Conservation (phyloP, 768 basidiomycete genomes). For the Tylopilus sp. region DNA sequence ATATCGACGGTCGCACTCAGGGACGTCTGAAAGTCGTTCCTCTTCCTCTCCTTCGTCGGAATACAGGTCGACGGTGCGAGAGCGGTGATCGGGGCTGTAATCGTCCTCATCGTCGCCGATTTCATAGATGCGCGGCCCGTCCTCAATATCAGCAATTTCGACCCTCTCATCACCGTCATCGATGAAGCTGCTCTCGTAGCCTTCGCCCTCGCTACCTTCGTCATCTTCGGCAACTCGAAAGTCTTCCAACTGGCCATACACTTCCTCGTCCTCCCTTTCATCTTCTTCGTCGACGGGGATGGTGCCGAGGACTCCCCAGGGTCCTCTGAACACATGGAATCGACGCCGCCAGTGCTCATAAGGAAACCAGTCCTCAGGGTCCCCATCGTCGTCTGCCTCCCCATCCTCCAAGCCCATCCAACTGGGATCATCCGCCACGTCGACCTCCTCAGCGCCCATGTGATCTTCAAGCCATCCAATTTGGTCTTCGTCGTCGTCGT, state of each 20-base stretch:
- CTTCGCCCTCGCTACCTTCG: slow-evolving; percentile 34
- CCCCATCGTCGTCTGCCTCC: slow-evolving; percentile 34
- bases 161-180: slow-evolving; percentile 42
- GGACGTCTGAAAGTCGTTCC: background rate
- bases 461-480: slow-evolving; percentile 37
- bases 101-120: slow-evolving; percentile 14
- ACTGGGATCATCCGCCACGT: slow-evolving; percentile 29
- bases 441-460: slow-evolving; percentile 32
- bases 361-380: slow-evolving; percentile 18
- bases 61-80: background rate
- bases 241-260: background rate
- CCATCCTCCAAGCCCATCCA: slow-evolving; percentile 33
- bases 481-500: slow-evolving; percentile 31
- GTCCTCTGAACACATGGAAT: slow-evolving; percentile 14
- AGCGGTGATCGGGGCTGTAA: background rate
- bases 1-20: background rate
- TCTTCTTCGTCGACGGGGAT: slow-evolving; percentile 25
- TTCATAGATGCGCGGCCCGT: slow-evolving; percentile 24
- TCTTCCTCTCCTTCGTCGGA: slow-evolving; percentile 14
- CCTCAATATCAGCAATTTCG: background rate
- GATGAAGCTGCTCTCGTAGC: slow-evolving; percentile 56
- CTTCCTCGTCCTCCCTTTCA: slow-evolving; percentile 15
- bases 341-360: slow-evolving; percentile 18
- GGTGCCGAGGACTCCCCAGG: slow-evolving; percentile 16
- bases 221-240: slow-evolving; percentile 10